Evolutionary conservation across 768 basidiomycete genomes (phyloP).

Genomic region (Russula vinacea): DNA sequence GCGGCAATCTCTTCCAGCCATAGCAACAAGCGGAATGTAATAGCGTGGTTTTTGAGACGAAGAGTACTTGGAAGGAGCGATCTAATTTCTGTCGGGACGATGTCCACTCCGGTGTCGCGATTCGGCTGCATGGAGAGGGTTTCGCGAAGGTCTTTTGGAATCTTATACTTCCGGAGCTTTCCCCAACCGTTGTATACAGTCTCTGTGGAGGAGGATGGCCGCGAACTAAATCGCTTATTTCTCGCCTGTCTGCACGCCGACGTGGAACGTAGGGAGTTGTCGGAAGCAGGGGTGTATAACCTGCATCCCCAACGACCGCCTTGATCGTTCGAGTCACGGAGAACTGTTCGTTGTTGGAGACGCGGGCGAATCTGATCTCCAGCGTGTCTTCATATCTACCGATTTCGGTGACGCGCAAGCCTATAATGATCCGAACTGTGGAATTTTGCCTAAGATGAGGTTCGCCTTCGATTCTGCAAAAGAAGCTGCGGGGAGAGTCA

Average conservation of each 20-base stretch:
- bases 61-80: neutral
- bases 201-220: slow-evolving; percentile 1
- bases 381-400: slow-evolving; percentile 17
- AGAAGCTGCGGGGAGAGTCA: slow-evolving; percentile 4
- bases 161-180: neutral
- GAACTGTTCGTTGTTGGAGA: slow-evolving; percentile 7
- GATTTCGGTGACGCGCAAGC: slow-evolving; percentile 2
- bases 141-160: neutral
- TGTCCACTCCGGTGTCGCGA: neutral
- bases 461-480: slow-evolving; percentile 8
- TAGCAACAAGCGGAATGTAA: neutral
- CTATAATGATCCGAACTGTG: slow-evolving; percentile 2
- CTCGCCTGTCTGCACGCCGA: neutral
- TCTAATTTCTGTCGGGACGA: slow-evolving; percentile 6
- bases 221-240: neutral
- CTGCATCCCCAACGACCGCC: slow-evolving; percentile 5
- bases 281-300: neutral
- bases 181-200: slow-evolving; percentile 4
- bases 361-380: slow-evolving; percentile 15
- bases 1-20: slow-evolving; percentile 13
- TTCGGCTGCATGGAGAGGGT: slow-evolving; percentile 5
- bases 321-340: slow-evolving; percentile 12
- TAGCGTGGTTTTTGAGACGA: neutral
- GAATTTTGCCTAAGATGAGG: slow-evolving; percentile 5
- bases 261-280: slow-evolving; percentile 10